Evolutionary conservation across 805 yeast genomes (phyloP).

Genomic region (Ogataea zsoltii): DNA sequence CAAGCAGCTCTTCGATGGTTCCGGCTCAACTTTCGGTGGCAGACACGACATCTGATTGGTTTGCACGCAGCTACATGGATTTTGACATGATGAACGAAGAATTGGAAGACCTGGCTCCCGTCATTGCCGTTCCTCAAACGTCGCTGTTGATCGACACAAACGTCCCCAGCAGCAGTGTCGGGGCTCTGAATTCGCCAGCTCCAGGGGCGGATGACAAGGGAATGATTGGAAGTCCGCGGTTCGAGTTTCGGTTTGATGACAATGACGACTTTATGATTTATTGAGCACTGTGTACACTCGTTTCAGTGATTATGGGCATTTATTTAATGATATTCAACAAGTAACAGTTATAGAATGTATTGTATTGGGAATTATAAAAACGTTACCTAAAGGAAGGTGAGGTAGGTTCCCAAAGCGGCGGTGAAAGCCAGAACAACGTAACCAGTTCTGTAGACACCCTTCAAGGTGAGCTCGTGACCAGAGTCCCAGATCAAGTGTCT

Average conservation of each 20-base stretch:
- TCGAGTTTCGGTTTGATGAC: conserved; percentile 27
- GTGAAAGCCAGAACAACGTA: conserved; percentile 74
- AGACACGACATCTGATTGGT: conserved; percentile 10
- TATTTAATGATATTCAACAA: conserved; percentile 1
- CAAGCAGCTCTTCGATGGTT: conserved; percentile 1
- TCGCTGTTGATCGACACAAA: conserved; percentile 11
- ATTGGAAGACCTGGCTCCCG: conserved; percentile 8
- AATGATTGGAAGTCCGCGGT: conserved; percentile 15
- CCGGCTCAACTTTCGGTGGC: conserved; percentile 6
- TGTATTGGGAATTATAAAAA: background rate
- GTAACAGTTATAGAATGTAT: conserved; percentile 1
- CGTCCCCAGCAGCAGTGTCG: conserved; percentile 3
- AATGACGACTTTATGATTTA: conserved; percentile 33
- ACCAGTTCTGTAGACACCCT: conserved; percentile 93
- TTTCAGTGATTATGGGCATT: conserved; percentile 4
- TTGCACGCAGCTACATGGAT: conserved; percentile 10
- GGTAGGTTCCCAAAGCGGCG: conserved; percentile 57
- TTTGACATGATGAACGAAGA: conserved; percentile 15
- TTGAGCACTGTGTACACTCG: conserved; percentile 7
- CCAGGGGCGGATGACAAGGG: conserved; percentile 6
- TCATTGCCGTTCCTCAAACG: conserved; percentile 6
- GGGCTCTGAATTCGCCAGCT: background rate
- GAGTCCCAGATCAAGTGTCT: conserved; percentile 95
- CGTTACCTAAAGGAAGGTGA: conserved; percentile 41
- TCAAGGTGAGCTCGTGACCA: conserved; percentile 74